Evolutionary conservation across 768 basidiomycete genomes (phyloP), one percentile per base, ranked within the genome.

Genomic region (Lenzites betulinus): DNA sequence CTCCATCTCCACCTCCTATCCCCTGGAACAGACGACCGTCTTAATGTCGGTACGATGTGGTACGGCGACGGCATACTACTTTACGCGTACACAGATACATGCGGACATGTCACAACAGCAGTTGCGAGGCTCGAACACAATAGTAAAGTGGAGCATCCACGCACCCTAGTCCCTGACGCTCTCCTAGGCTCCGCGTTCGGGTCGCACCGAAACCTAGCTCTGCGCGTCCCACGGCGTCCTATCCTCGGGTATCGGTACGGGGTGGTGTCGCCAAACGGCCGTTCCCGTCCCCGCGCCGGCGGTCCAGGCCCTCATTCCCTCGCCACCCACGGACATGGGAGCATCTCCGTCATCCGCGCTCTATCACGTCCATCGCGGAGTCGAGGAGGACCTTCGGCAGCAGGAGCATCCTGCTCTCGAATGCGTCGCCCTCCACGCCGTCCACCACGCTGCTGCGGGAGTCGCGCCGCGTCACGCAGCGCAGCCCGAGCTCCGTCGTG

Each of bases 301-400:
- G 16, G 12, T 54, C 30, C 53, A 13, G 22, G 15, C 13, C 4
- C 39, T 26, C 54, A 7, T 25, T 12, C 26, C 2, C 25, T 42
- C 38, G 7, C 20, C 22, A 1, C 30, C 51, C 12, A 6, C 42
- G 33, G 25, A 22, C 7, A 22, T n/a, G 15, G 33, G 7, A 38
- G 20, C 3, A 30, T 52, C 50, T 15, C 46, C 9, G 30, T 63
- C 53, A 61, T 58, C 60, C 63, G 39, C 66, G 66, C 39, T 64
- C 78, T 47, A 82, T 73, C 64, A 81, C 76, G 49, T 83, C 78
- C 62, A 81, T 75, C 13, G 89, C 87, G n/a, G 85, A 85, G 68
- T 91, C 89, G 57, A 91, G 73, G 41, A 92, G 83, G 3, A 91
- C 88, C 70, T 89, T 91, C n/a, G 90, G 89, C 68, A 79, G 79